Base-by-base conservation (phyloP, 2,329 filamentous ascomycete genomes). In the Parastagonospora avenae region DNA sequence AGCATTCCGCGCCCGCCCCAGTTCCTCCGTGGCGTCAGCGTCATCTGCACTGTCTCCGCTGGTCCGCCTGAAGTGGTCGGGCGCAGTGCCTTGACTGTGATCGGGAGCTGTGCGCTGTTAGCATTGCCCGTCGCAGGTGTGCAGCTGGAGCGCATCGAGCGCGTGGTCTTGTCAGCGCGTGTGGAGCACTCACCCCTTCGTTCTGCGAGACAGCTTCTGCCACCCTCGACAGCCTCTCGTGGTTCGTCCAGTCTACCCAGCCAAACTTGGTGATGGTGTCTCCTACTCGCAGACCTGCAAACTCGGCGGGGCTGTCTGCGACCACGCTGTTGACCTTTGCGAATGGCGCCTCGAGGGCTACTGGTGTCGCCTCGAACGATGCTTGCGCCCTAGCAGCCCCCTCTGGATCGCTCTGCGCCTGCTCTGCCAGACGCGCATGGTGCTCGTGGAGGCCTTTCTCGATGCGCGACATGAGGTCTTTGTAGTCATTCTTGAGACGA, bases 1-100 rank as follows among this genome's bases (percentile, higher is more conserved):
- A 99, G 77, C 72, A 95, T 78, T 10, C 93, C 94, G 73, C 91
- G 82, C 28, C 94, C 94, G 60, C 93, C 93, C 93, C 94, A 99
- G 68, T 92, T 82, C 38, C 85, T 84, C 63, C 85, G 83, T 46
- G 93, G 93, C 41, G 81, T 90, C 57, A 99, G 76, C 57, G 84
- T 86, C 64, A 97, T 75, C 50, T 86, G 82, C 50, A 94, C 73
- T 59, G 91, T 75, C 44, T 75, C 71, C 15, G 69, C 52, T 38
- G 68, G 64, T 29, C 68, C 65, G 53, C 69, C 69, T 40, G 61
- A 63, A 28, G 60, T 47, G 46, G 58, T 72, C 46, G 67, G 59
- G 49, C 85, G 88, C 87, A 75, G 48, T 10, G 74, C 79, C 67
- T 86, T 89, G 48, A 96, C 89, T 12, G 86, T 76, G 36, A 96